Conservation (phyloP, 2,329 filamentous ascomycete genomes). For the Didymella arachidicola region DNA sequence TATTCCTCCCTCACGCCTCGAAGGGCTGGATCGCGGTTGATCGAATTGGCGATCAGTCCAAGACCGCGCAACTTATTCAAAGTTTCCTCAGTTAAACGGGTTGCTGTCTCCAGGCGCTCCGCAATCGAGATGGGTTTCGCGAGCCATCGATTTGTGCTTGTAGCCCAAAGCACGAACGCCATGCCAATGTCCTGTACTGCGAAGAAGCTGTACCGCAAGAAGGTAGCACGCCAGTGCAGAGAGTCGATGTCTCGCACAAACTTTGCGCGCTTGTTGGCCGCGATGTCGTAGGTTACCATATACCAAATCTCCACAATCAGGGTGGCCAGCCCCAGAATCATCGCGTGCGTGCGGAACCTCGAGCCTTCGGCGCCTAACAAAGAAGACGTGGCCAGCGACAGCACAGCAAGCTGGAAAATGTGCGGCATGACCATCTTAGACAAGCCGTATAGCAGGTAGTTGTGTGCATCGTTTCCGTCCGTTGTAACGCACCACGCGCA, state of each 20-base stretch:
- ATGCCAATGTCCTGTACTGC: slow-evolving; percentile 70
- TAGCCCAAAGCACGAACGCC: slow-evolving; percentile 74
- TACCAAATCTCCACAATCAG: slow-evolving; percentile 71
- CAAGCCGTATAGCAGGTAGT: slow-evolving; percentile 82
- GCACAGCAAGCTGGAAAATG: slow-evolving; percentile 74
- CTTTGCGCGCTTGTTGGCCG: slow-evolving; percentile 68
- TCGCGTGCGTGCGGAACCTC: slow-evolving; percentile 75
- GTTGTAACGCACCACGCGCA: slow-evolving; percentile 80
- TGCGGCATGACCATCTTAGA: slow-evolving; percentile 79
- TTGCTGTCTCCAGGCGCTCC: slow-evolving; percentile 70
- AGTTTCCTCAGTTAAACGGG: slow-evolving; percentile 64
- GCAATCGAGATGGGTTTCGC: slow-evolving; percentile 66
- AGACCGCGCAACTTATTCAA: slow-evolving; percentile 75
- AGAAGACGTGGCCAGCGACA: slow-evolving; percentile 77
- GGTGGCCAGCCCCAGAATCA: slow-evolving; percentile 66
- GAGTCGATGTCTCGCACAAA: slow-evolving; percentile 69
- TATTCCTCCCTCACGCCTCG: slow-evolving; percentile 73
- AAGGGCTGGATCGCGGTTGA: slow-evolving; percentile 75
- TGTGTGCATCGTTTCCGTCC: slow-evolving; percentile 67
- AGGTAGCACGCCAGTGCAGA: slow-evolving; percentile 74
- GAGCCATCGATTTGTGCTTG: slow-evolving; percentile 81
- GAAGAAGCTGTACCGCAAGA: slow-evolving; percentile 69
- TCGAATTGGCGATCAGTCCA: slow-evolving; percentile 80
- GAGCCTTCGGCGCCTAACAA: slow-evolving; percentile 69
- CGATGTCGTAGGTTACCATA: slow-evolving; percentile 70